Base-by-base conservation (phyloP, 345 rosid species). In the Erucastrum elatum region DNA sequence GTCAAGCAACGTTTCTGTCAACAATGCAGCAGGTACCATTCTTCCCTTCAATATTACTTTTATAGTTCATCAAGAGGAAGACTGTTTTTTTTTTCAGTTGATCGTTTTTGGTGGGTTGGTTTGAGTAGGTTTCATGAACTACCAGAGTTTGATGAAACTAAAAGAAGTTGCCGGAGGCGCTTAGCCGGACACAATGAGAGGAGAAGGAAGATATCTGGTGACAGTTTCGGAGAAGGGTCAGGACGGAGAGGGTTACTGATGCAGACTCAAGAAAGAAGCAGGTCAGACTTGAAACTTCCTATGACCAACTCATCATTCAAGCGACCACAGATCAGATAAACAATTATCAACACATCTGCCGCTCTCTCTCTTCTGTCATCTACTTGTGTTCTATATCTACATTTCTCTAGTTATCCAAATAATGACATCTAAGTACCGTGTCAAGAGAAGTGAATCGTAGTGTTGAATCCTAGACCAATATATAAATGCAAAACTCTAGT, bases 311-410 rank as follows among this genome's bases (percentile, higher is more conserved):
- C 84, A 66, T 31, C 84, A 31, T 44, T 82, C 61, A 82, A 77
- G 72, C 76, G 82, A 73, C 34, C 82, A 63, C 66, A 80, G 63
- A 39, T 88, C 81, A 83, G 89, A 88, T 91, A 59, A 87, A 83
- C 44, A 31, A 51, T 15, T 85, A 88, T 86, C 34, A 88, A 82
- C 49, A 25, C 41, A 11, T 29, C 49, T 67, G 5, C 93, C 67
- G 96, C 92, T 91, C 90, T 72, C 96, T 91, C 94, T 93, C 97
- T 89, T 91, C 96, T 91, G 94, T 93, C 94, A 86, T 39, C 83
- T 74, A 56, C 46, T 31, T 80, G n/a, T 68, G 76, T 60, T 56
- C 60, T 64, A 64, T 69, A 25, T 69, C 72, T 70, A 68, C 49
- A 29, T 39, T 26, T 66, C 58, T 62, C 78, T 63, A 9, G 29